phyloP scores from a whole-genome alignment of 331 rosid species.

The Rosa hybrid region DNA sequence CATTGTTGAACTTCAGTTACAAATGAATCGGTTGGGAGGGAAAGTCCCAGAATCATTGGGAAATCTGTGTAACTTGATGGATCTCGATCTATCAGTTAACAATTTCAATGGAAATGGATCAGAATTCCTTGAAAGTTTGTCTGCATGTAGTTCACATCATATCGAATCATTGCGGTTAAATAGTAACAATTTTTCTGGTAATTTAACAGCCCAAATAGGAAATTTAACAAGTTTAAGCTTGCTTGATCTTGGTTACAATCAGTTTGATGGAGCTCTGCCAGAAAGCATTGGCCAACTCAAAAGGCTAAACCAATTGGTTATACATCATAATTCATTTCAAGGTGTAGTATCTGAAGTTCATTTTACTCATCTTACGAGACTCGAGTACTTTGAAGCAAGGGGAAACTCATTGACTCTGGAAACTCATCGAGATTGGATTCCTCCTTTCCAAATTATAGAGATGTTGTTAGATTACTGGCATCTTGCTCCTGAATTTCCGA shows the following conservation, averaged over 20 bases:
- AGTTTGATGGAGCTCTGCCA: constrained; percentile 7
- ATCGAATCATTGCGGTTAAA: neutral
- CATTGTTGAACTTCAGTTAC: no score
- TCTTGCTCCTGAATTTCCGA: constrained; percentile 12
- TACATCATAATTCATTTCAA: constrained; percentile 14
- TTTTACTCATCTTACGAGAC: constrained; percentile 27
- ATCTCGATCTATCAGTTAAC: neutral
- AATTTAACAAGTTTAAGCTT: neutral
- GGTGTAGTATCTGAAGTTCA: constrained; percentile 21
- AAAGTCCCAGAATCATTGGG: constrained; percentile 3
- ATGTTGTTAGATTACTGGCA: neutral
- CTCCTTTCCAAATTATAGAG: neutral
- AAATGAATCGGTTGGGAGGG: neutral
- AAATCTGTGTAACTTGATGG: neutral
- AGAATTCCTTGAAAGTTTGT: neutral
- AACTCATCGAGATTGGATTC: constrained; percentile 28
- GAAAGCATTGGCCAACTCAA: constrained; percentile 19
- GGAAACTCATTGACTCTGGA: constrained; percentile 14
- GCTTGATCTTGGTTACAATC: neutral
- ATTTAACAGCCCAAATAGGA: constrained; percentile 22
- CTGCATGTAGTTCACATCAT: neutral
- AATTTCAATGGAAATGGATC: neutral
- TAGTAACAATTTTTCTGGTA: neutral
- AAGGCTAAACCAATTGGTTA: neutral
- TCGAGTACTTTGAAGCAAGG: no score